Percentiles rank a stretch among this genome's conserved stretches.
Evolutionary conservation across 177 flowering plant genomes (phyloP).

Genomic region (Vitis hybrid): DNA sequence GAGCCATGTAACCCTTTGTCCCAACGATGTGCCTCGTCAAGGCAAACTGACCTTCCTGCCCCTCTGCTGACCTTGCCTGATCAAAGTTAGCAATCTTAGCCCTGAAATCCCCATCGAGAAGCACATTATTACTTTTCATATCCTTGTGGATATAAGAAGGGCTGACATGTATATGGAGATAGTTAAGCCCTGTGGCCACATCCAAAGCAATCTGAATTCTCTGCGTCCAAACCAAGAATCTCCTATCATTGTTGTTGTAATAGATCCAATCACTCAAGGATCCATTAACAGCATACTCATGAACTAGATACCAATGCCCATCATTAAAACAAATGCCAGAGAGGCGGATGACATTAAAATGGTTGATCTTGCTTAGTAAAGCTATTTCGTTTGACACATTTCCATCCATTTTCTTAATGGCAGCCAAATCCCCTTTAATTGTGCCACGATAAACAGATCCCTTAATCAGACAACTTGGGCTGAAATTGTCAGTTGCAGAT

Average conservation of each 20-base stretch:
- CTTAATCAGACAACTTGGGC: conserved; percentile 39
- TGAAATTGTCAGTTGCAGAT: conserved; percentile 64
- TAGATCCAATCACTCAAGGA: conserved; percentile 64
- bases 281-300: conserved; percentile 70
- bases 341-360: conserved; percentile 65
- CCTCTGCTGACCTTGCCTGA: conserved; percentile 50
- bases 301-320: conserved; percentile 69
- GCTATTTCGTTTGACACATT: conserved; percentile 64
- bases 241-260: conserved; percentile 11
- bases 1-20: conserved; percentile 77
- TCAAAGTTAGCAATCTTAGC: conserved; percentile 72
- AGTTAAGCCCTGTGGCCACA: conserved; percentile 68
- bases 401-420: conserved; percentile 63
- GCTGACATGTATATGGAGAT: conserved; percentile 62
- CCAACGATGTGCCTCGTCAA: conserved; percentile 64
- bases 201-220: conserved; percentile 68
- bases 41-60: conserved; percentile 28
- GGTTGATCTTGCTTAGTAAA: conserved; percentile 61
- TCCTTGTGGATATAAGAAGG: conserved; percentile 72
- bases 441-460: conserved; percentile 74
- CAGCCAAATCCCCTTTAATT: conserved; percentile 55
- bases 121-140: conserved; percentile 58
- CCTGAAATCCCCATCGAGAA: conserved; percentile 62
- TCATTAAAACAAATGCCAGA: conserved; percentile 60
- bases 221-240: conserved; percentile 55